Conservation (phyloP, 176 grass and related monocot species). For the Alloteropsis semialata region DNA sequence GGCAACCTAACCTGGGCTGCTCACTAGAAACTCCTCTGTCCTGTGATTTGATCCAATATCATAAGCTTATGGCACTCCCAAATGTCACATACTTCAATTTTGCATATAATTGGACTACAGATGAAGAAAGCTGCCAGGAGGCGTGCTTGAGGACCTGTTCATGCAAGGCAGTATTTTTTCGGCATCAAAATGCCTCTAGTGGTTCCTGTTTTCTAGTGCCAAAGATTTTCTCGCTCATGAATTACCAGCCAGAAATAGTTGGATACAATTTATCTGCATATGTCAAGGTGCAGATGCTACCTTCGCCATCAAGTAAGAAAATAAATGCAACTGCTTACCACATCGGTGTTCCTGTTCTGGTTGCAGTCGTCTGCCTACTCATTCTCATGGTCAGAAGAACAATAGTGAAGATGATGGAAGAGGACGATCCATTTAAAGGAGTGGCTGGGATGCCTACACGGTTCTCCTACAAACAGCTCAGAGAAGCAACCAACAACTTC, state of each 20-base stretch:
- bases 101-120: conserved; percentile 36
- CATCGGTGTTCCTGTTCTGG: conserved; percentile 22
- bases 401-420: conserved; percentile 30
- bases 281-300: conserved; percentile 71
- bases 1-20: conserved; percentile 39
- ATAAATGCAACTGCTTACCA: conserved; percentile 31
- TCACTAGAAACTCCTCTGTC: conserved; percentile 42
- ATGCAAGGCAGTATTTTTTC: conserved; percentile 66
- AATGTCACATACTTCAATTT: conserved; percentile 64
- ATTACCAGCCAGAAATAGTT: conserved; percentile 34
- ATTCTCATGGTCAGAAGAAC: conserved; percentile 34
- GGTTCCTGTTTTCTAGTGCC: conserved; percentile 60
- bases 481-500: conserved; percentile 74
- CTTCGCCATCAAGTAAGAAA: conserved; percentile 23
- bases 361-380: conserved; percentile 33
- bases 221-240: conserved; percentile 65
- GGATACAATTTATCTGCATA: conserved; percentile 70
- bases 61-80: conserved; percentile 40
- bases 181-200: conserved; percentile 37
- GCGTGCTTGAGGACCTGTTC: conserved; percentile 73
- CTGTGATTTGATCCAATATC: conserved; percentile 48
- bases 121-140: conserved; percentile 68
- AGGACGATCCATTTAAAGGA: conserved; percentile 61
- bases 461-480: conserved; percentile 63
- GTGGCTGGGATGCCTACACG: conserved; percentile 69